These are phyloP conservation scores for Reutealis trisperma DNA, from an alignment of 345 rosid genomes.

Conservation along the genomic window DNA sequence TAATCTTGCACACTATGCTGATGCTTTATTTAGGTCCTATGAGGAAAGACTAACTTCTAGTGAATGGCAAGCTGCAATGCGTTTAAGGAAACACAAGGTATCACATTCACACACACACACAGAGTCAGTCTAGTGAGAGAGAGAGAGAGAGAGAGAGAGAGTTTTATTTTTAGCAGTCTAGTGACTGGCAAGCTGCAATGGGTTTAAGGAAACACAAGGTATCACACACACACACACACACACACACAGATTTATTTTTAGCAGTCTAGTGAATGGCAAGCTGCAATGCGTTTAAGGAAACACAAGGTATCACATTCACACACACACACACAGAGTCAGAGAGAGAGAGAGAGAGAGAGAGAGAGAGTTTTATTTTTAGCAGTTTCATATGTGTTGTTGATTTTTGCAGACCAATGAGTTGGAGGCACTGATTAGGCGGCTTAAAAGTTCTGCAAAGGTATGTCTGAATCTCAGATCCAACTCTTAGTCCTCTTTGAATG, in stretches of 20 bases:
- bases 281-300: constrained; percentile 85
- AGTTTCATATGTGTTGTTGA: constrained; percentile 12
- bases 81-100: constrained; percentile 92
- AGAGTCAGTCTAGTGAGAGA: background rate
- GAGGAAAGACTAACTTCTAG: constrained; percentile 87
- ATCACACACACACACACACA: too few species aligned
- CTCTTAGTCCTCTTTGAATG: constrained; percentile 11
- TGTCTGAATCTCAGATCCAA: constrained; percentile 17
- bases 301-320: constrained; percentile 72
- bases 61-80: constrained; percentile 98
- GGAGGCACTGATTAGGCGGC: constrained; percentile 69
- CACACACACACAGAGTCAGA: background rate
- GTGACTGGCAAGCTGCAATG: too few species aligned
- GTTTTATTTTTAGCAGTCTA: background rate
- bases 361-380: constrained; percentile 1
- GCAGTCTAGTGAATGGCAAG: constrained; percentile 99
- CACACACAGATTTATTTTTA: too few species aligned
- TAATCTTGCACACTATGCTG: constrained; percentile 93
- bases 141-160: constrained; percentile 6
- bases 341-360: constrained; percentile 6
- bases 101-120: background rate
- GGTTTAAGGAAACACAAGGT: too few species aligned
- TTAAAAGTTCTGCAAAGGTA: constrained; percentile 69
- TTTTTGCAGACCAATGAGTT: constrained; percentile 63
- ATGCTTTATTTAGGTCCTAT: constrained; percentile 80